Evolutionary conservation across 352 stramenopile species (phyloP).

Genomic region (Phytophthora sp.): DNA sequence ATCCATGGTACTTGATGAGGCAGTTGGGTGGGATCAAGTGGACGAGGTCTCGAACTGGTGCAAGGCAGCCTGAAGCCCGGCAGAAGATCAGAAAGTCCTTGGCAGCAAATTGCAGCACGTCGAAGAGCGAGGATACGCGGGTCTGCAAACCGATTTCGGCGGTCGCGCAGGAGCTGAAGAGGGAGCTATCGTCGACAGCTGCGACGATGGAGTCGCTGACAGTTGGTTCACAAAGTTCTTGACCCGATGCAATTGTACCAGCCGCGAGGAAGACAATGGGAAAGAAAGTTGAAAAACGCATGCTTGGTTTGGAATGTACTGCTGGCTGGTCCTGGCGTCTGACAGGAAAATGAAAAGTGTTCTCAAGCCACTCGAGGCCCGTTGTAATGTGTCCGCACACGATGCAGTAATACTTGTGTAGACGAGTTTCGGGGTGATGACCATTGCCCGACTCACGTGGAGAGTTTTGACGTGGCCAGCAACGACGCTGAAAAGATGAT

Average conservation of each 20-base stretch:
- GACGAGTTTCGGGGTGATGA: slow-evolving; percentile 5
- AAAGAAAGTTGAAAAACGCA: slow-evolving; percentile 1
- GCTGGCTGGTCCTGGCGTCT: not conserved
- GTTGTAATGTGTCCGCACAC: slow-evolving; percentile 5
- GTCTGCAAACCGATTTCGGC: slow-evolving; percentile 39
- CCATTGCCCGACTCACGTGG: not conserved
- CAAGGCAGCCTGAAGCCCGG: slow-evolving; percentile 11
- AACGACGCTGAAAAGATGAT: slow-evolving; percentile 4
- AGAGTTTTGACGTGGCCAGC: slow-evolving; percentile 9
- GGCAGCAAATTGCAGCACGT: slow-evolving; percentile 41
- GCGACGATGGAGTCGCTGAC: slow-evolving; percentile 38
- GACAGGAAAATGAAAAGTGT: slow-evolving; percentile 33
- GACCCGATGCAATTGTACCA: not conserved
- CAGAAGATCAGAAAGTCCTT: slow-evolving; percentile 32
- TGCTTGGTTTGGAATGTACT: not conserved
- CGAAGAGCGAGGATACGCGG: slow-evolving; percentile 45
- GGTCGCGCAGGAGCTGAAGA: slow-evolving; percentile 48
- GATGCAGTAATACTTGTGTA: slow-evolving; percentile 6
- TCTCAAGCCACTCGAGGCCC: not conserved
- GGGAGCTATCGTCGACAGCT: slow-evolving; percentile 40
- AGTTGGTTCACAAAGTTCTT: slow-evolving; percentile 31
- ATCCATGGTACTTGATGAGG: slow-evolving; percentile 32
- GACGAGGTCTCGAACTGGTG: slow-evolving; percentile 11
- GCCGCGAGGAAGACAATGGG: not conserved
- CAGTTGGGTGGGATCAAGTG: slow-evolving; percentile 24